Percentiles rank a stretch among this genome's conserved stretches.
Evolutionary conservation across 305 asterid species (phyloP).

Genomic region (Andrographis paniculata): DNA sequence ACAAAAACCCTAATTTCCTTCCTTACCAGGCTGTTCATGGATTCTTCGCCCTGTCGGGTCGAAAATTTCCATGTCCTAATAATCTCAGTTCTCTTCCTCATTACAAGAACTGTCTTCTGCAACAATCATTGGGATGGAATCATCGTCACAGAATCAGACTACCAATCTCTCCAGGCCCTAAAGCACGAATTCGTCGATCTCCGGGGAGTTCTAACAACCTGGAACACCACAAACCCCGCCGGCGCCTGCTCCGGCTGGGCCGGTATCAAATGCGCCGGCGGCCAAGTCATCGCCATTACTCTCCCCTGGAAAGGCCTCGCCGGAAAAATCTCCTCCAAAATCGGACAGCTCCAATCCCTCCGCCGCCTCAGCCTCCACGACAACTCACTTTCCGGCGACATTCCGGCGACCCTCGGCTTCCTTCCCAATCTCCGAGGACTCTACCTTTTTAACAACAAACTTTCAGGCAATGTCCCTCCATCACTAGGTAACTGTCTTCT

Average conservation of each 20-base stretch:
- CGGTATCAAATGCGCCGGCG: slow-evolving; percentile 76
- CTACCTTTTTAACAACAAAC: slow-evolving; percentile 70
- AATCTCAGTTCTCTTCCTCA: slow-evolving; percentile 17
- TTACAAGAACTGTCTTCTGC: slow-evolving; percentile 19
- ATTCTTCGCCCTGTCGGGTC: not conserved
- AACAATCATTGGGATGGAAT: slow-evolving; percentile 41
- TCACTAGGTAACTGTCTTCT: slow-evolving; percentile 49
- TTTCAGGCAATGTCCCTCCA: slow-evolving; percentile 70
- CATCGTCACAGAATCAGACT: slow-evolving; percentile 39
- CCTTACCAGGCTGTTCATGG: not conserved
- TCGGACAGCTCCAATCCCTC: slow-evolving; percentile 64
- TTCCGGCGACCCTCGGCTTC: slow-evolving; percentile 51
- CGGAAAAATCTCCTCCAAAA: slow-evolving; percentile 62
- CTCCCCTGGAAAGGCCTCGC: slow-evolving; percentile 85
- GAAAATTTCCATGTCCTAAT: slow-evolving; percentile 17
- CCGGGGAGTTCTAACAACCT: slow-evolving; percentile 50
- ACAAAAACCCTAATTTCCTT: too few species aligned
- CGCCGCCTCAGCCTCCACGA: slow-evolving; percentile 80
- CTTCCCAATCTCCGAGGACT: slow-evolving; percentile 68
- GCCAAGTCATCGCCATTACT: slow-evolving; percentile 66
- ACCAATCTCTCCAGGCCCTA: slow-evolving; percentile 46
- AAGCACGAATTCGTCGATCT: slow-evolving; percentile 52
- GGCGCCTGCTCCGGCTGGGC: slow-evolving; percentile 75
- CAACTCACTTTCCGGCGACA: slow-evolving; percentile 49
- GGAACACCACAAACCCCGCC: slow-evolving; percentile 46